Percentiles rank a stretch among this genome's conserved stretches.
These are phyloP conservation scores for Colletotrichum abscissum DNA, from an alignment of 2,329 filamentous ascomycete species.

Conservation along the genomic window DNA sequence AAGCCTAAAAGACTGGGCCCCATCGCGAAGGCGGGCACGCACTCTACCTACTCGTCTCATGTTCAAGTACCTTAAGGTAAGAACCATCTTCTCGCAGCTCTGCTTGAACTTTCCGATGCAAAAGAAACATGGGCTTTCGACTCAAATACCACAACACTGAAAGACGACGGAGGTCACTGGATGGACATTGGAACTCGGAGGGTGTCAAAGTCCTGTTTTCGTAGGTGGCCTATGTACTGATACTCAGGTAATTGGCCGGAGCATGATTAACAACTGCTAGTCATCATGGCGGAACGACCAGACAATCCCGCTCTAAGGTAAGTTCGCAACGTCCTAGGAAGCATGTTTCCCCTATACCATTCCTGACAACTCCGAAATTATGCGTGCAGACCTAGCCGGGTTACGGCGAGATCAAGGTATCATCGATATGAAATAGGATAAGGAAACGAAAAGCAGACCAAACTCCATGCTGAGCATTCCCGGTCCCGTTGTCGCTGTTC, in stretches of 20 bases:
- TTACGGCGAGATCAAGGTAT: conserved; percentile 5
- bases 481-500: background rate
- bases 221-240: background rate
- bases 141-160: background rate
- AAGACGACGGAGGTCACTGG: background rate
- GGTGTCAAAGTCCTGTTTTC: background rate
- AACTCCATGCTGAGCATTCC: background rate
- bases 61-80: background rate
- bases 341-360: background rate
- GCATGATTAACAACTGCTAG: background rate
- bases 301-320: background rate
- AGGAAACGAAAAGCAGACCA: background rate
- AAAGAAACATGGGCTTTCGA: background rate
- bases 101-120: background rate
- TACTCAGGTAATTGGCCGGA: background rate
- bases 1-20: background rate
- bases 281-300: background rate
- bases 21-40: background rate
- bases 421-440: background rate
- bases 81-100: background rate
- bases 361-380: background rate
- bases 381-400: background rate
- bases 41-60: background rate
- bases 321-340: background rate
- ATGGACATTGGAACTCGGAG: background rate